phyloP scores from a whole-genome alignment of 2,329 filamentous ascomycete genomes.

The Botrytis squamosa region DNA sequence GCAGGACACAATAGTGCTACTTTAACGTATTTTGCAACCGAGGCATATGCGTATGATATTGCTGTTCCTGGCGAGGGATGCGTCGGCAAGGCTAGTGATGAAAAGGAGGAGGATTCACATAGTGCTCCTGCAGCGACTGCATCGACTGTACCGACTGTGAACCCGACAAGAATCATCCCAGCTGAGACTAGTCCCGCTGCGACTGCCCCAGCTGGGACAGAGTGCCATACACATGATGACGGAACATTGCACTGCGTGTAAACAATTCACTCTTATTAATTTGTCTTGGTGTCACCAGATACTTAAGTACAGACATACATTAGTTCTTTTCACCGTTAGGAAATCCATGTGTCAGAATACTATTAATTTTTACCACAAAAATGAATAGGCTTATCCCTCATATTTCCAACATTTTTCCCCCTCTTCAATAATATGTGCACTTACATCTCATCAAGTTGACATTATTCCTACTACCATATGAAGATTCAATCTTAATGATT shows the following conservation, averaged over 20 bases:
- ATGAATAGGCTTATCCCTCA: not conserved
- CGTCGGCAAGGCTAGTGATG: not conserved
- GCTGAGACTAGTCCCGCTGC: not conserved
- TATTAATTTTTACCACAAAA: not conserved
- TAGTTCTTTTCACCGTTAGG: not conserved
- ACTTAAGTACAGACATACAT: not conserved
- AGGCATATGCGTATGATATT: conserved; percentile 65
- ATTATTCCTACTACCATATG: not conserved
- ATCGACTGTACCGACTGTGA: not conserved
- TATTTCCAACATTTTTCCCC: not conserved
- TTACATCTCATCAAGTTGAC: not conserved
- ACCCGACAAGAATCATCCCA: not conserved
- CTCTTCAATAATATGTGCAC: not conserved
- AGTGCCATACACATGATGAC: conserved; percentile 2
- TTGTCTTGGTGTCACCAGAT: not conserved
- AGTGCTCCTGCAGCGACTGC: not conserved
- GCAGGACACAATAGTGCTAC: conserved; percentile 58
- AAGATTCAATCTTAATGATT: not conserved
- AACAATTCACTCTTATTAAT: not conserved
- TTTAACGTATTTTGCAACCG: conserved; percentile 67
- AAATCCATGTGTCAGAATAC: not conserved
- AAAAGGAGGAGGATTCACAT: not conserved
- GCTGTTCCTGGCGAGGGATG: conserved; percentile 47
- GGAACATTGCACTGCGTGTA: not conserved
- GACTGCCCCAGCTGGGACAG: not conserved